phyloP scores from a whole-genome alignment of 345 rosid genomes.

The Eucalyptus pauciflora region DNA sequence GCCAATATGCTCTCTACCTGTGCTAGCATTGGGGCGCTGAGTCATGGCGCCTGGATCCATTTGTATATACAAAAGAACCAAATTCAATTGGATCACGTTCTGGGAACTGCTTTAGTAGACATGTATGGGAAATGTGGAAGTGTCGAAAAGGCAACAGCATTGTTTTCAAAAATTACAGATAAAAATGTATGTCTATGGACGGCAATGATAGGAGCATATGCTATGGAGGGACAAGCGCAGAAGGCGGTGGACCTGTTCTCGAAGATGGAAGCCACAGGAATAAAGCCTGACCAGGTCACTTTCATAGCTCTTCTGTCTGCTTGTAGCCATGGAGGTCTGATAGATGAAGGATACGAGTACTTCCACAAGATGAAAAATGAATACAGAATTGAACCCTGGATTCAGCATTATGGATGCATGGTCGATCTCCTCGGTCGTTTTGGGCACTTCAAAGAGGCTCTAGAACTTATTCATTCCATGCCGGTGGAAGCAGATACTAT shows the following conservation, averaged over 20 bases:
- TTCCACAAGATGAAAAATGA: neutral
- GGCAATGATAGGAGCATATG: neutral
- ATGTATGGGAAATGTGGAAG: conserved; percentile 10
- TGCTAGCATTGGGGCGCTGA: conserved; percentile 1
- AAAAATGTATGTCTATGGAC: neutral
- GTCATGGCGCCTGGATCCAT: conserved; percentile 9
- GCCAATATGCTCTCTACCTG: neutral
- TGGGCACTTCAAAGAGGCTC: neutral
- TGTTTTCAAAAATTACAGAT: neutral
- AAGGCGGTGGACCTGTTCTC: neutral
- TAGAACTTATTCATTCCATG: neutral
- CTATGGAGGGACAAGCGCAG: neutral
- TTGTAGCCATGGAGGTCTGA: conserved; percentile 9
- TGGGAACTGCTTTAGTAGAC: conserved; percentile 4
- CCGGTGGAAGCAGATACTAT: neutral
- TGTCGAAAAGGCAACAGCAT: neutral
- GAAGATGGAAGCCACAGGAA: conserved; percentile 1
- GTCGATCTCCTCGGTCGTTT: neutral
- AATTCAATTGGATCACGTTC: neutral
- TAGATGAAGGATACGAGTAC: conserved; percentile 1
- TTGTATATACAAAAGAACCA: conserved; percentile 3
- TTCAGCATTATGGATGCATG: neutral
- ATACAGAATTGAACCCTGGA: neutral
- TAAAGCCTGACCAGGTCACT: neutral
- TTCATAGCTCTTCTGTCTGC: conserved; percentile 10